phyloP scores from a whole-genome alignment of 2,329 filamentous ascomycete genomes.

The Fusarium hainanense region DNA sequence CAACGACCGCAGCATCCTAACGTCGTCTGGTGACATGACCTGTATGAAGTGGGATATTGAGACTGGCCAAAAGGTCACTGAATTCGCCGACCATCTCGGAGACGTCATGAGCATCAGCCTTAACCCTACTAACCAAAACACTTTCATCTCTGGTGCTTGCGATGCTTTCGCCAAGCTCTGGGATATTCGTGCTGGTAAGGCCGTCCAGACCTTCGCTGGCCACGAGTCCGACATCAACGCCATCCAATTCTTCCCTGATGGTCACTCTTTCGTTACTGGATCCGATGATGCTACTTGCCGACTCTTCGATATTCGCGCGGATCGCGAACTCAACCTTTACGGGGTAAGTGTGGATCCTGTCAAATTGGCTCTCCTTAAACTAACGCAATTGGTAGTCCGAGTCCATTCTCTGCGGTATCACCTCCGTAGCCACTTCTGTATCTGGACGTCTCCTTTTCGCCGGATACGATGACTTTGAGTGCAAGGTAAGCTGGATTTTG shows the following conservation, averaged over 20 bases:
- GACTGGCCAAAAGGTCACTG: conserved; percentile 94
- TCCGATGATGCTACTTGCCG: conserved; percentile 98
- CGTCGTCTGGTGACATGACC: conserved; percentile 98
- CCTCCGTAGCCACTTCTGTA: conserved; percentile 96
- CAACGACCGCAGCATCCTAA: conserved; percentile 97
- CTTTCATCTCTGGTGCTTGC: conserved; percentile 98
- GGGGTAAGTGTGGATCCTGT: conserved; percentile 62
- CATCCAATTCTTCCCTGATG: conserved; percentile 99
- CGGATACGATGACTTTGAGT: conserved; percentile 98
- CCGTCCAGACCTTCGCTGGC: conserved; percentile 97
- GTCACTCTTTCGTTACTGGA: conserved; percentile 97
- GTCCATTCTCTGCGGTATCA: conserved; percentile 97
- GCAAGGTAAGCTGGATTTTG: conserved; percentile 78
- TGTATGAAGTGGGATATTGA: conserved; percentile 99
- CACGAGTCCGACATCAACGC: conserved; percentile 99
- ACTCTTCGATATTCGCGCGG: conserved; percentile 96
- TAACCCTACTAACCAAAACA: conserved; percentile 98
- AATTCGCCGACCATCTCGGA: conserved; percentile 97
- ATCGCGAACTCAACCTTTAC: conserved; percentile 79
- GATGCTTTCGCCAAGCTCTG: conserved; percentile 98
- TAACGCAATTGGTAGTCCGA: conserved; percentile 74
- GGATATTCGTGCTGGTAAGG: conserved; percentile 98
- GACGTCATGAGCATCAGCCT: conserved; percentile 99
- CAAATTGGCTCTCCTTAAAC: conserved; percentile 15
- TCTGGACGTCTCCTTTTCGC: conserved; percentile 95